Percentiles rank a stretch among this genome's conserved stretches.
Evolutionary conservation across 805 yeast species (phyloP).

Genomic region (Sporopachydermia quercuum): DNA sequence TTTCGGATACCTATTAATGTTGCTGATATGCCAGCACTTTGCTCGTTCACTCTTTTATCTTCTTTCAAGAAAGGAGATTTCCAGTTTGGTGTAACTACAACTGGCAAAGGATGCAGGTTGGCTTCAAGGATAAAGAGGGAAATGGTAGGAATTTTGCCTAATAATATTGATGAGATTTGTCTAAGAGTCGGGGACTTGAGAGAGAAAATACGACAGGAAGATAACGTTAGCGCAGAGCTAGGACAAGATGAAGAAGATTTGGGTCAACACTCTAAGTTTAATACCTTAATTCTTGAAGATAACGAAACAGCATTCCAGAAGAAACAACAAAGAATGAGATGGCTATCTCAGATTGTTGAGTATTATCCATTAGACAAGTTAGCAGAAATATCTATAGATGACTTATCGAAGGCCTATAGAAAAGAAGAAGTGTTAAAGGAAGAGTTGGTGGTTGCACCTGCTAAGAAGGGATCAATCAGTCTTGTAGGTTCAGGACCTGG

Average conservation of each 20-base stretch:
- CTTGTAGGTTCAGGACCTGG: constrained; percentile 97
- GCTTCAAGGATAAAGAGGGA: constrained; percentile 73
- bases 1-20: constrained; percentile 74
- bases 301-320: constrained; percentile 35
- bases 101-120: constrained; percentile 79
- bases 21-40: constrained; percentile 53
- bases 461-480: constrained; percentile 41
- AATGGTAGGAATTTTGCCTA: constrained; percentile 44
- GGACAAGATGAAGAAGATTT: constrained; percentile 61
- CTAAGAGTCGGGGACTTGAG: constrained; percentile 56
- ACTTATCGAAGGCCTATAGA: constrained; percentile 31
- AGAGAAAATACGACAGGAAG: constrained; percentile 36
- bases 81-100: constrained; percentile 72
- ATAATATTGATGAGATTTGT: constrained; percentile 55
- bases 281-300: constrained; percentile 46
- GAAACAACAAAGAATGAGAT: constrained; percentile 51
- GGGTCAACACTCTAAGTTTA: constrained; percentile 41
- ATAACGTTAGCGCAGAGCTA: constrained; percentile 23
- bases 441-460: neutral
- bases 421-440: neutral
- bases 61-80: constrained; percentile 57
- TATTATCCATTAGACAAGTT: constrained; percentile 67
- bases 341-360: constrained; percentile 84
- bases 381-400: constrained; percentile 42
- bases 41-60: constrained; percentile 66